These are phyloP conservation scores for Silene uniflora DNA, from an alignment of 148 eudicot species.

Conservation along the genomic window DNA sequence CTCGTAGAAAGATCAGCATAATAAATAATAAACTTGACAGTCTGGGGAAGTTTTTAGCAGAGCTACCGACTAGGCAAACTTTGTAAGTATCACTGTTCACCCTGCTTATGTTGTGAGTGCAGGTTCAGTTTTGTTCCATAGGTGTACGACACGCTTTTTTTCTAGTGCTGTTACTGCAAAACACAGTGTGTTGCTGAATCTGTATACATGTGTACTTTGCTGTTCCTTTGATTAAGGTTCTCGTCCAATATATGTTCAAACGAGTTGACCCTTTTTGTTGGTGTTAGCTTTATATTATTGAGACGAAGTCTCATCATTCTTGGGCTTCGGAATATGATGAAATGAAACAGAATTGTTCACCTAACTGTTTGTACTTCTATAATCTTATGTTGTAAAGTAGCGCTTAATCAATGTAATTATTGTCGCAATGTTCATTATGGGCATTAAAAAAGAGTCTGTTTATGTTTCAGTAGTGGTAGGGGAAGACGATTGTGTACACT, in stretches of 20 bases:
- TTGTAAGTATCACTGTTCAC: conserved; percentile 31
- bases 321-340: not conserved
- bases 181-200: not conserved
- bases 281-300: not conserved
- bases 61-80: conserved; percentile 34
- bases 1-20: conserved; percentile 44
- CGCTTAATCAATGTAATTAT: not conserved
- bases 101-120: not conserved
- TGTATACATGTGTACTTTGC: not conserved
- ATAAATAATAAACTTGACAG: conserved; percentile 39
- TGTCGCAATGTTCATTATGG: not conserved
- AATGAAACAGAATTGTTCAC: not conserved
- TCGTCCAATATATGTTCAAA: not conserved
- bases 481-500: not conserved
- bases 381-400: not conserved
- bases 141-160: not conserved
- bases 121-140: not conserved
- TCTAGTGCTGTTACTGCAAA: not conserved
- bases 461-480: not conserved
- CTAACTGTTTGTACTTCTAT: not conserved
- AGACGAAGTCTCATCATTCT: not conserved
- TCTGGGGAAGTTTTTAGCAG: conserved; percentile 34
- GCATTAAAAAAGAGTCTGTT: not conserved
- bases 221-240: not conserved
- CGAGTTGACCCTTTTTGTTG: not conserved